Evolutionary conservation across 108 stramenopile genomes (phyloP).

Genomic region (Fragilaria crotonensis): DNA sequence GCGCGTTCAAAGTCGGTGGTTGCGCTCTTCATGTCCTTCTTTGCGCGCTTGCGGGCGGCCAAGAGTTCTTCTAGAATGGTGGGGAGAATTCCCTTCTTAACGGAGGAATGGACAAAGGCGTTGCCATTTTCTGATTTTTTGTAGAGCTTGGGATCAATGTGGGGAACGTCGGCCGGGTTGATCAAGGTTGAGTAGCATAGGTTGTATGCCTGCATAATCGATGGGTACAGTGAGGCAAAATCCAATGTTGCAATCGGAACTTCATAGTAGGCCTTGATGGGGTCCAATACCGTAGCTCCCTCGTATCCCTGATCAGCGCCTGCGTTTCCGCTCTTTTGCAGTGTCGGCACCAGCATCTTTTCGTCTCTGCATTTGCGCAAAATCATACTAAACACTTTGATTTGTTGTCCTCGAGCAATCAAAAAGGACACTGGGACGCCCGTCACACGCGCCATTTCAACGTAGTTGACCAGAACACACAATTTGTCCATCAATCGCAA

Average conservation of each 20-base stretch:
- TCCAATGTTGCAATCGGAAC: slow-evolving; percentile 99
- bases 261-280: slow-evolving; percentile 95
- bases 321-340: slow-evolving; percentile 61
- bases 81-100: slow-evolving; percentile 95
- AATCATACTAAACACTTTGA: slow-evolving; percentile 99
- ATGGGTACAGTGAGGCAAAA: slow-evolving; percentile 98
- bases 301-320: slow-evolving; percentile 86
- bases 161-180: slow-evolving; percentile 54
- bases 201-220: slow-evolving; percentile 99
- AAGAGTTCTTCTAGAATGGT: slow-evolving; percentile 88
- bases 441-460: slow-evolving; percentile 99
- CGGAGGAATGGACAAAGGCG: slow-evolving; percentile 84
- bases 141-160: slow-evolving; percentile 66
- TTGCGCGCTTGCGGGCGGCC: slow-evolving; percentile 93
- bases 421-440: slow-evolving; percentile 96
- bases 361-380: slow-evolving; percentile 88
- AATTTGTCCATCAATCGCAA: slow-evolving; percentile 96
- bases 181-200: slow-evolving; percentile 97
- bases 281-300: slow-evolving; percentile 98
- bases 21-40: slow-evolving; percentile 98
- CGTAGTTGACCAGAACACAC: slow-evolving; percentile 95
- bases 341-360: slow-evolving; percentile 89
- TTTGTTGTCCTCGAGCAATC: slow-evolving; percentile 97
- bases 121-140: slow-evolving; percentile 89
- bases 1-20: slow-evolving; percentile 97